These are phyloP conservation scores for Lentithecium fluviatile DNA, from an alignment of 495 filamentous ascomycete genomes.

Conservation along the genomic window DNA sequence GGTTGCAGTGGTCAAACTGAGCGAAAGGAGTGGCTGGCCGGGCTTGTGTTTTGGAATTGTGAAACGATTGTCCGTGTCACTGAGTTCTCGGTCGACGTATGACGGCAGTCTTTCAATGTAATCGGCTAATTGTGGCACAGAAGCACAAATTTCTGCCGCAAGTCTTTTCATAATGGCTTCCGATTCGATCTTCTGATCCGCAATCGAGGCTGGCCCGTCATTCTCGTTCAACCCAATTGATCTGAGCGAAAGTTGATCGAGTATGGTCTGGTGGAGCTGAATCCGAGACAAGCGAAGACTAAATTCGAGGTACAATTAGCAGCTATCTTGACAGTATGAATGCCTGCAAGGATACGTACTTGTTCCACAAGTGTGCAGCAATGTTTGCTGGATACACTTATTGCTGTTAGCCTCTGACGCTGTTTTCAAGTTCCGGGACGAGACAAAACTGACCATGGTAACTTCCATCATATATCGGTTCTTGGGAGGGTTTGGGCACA, in stretches of 20 bases:
- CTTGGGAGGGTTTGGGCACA: too few species aligned
- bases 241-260: not conserved
- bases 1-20: too few species aligned
- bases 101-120: slow-evolving; percentile 8
- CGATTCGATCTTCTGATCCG: not conserved
- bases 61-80: not conserved
- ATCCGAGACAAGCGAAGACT: not conserved
- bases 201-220: not conserved
- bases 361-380: not conserved
- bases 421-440: not conserved
- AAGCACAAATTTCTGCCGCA: slow-evolving; percentile 22
- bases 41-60: not conserved
- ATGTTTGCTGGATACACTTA: not conserved
- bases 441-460: too few species aligned
- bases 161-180: not conserved
- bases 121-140: slow-evolving; percentile 24
- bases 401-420: not conserved
- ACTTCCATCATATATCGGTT: too few species aligned
- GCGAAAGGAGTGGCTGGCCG: not conserved
- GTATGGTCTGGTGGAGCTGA: slow-evolving; percentile 3
- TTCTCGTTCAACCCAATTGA: not conserved
- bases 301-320: too few species aligned
- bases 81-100: not conserved
- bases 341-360: not conserved
- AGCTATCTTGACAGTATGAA: too few species aligned